phyloP scores from a whole-genome alignment of 75 land plant genomes.

The Ceratopteris richardii region DNA sequence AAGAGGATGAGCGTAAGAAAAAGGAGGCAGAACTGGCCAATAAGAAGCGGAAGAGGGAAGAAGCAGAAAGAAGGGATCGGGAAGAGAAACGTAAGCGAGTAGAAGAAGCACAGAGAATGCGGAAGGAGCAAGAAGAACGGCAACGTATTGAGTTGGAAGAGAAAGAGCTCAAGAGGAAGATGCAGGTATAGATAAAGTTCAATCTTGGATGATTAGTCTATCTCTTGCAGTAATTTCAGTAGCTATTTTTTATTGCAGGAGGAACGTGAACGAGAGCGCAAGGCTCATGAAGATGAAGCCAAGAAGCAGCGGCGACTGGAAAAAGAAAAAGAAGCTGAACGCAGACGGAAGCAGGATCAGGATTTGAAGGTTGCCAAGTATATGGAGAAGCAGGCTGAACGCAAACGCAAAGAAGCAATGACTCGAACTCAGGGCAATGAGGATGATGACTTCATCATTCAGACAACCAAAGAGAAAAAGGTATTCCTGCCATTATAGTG shows the following conservation, averaged over 20 bases:
- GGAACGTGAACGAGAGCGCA: constrained; percentile 28
- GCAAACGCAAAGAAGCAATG: constrained; percentile 26
- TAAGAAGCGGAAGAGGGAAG: constrained; percentile 70
- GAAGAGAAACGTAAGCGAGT: constrained; percentile 54
- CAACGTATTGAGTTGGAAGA: constrained; percentile 37
- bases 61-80: constrained; percentile 54
- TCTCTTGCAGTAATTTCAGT: no score
- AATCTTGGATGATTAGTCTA: no score
- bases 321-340: constrained; percentile 38
- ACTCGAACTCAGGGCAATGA: constrained; percentile 11
- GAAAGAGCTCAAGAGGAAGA: constrained; percentile 23
- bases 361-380: constrained; percentile 19
- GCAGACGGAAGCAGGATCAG: constrained; percentile 18
- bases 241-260: constrained; percentile 27
- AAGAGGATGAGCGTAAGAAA: constrained; percentile 70
- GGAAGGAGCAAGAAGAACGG: constrained; percentile 42
- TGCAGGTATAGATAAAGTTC: constrained; percentile 15
- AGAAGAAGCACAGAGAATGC: constrained; percentile 39
- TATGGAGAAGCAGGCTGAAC: constrained; percentile 21
- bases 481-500: no score
- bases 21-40: constrained; percentile 58
- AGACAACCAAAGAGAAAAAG: not conserved
- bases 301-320: constrained; percentile 32
- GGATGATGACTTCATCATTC: not conserved
- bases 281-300: constrained; percentile 34